Evolutionary conservation across 768 basidiomycete species (phyloP), one percentile per base, ranked within the genome.

Genomic region (Serendipita sp.): DNA sequence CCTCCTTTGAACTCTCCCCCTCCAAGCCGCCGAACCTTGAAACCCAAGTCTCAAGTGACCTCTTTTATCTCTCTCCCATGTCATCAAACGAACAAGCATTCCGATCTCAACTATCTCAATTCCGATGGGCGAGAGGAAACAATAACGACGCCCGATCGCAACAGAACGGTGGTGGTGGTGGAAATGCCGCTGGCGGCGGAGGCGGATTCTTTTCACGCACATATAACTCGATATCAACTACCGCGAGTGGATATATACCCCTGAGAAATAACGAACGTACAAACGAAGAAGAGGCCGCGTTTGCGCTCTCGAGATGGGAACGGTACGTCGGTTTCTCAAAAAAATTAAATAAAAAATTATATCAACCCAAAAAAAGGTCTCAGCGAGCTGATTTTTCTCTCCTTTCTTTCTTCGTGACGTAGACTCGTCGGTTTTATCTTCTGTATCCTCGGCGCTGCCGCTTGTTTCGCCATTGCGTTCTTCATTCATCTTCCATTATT

Each of bases 261-360:
- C 76, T 97, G 66, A 80, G 91, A 45, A 88, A 87, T 2, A 82
- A 72, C 67, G 91, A 92, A 68, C 80, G 83, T 48, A 86, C 87
- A 35, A 92, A 92, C 73, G 94, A 99, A 73, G 95, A 98, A 69
- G 92, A 97, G 71, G 94, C 95, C 2, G 95, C 88, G 81, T 91
- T 96, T 74, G 87, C 89, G 47, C 76, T 94, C 45, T 88, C 88
- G 63, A 80, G 93, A 74, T 97, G 95, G 95, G 95, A 97, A 73
- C 80, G 94, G 88, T 87, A 71, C 68, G 76, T 70, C 2, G 13
- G 18, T 24, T 35, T 38, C 30, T 48, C 45, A 11, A 46, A 46
- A 11, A n/a, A n/a, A n/a, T n/a, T n/a, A n/a, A n/a, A n/a, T n/a
- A n/a, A n/a, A n/a, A n/a, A n/a, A n/a, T 24, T 45, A 24, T 63